Base-by-base conservation (phyloP, 768 basidiomycete species). In the Serpula lacrymans region DNA sequence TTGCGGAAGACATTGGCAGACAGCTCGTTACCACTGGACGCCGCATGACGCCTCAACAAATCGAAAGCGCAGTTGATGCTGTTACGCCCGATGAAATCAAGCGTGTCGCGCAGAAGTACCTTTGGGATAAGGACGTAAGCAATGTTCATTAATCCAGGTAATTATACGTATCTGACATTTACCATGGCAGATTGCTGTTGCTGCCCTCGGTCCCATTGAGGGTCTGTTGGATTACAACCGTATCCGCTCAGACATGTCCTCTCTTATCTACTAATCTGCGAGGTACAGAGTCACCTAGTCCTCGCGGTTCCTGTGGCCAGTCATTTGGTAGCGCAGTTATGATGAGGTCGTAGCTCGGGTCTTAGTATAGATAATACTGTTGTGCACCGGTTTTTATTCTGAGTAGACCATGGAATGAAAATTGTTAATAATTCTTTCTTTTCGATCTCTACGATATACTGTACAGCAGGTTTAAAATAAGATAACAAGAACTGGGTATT, bases 1-100 rank as follows among this genome's bases (percentile, higher is more conserved):
- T 94, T 47, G 95, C 96, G 24, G 96, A 99, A 72, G 96, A 99
- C 57, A 93, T 98, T 64, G 95, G 96, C n/a, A 73, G 94, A 53
- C 95, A 97, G 61, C 76, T 99, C 45, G 89, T 99, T 45, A 98
- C 95, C 24, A 91, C 82, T 47, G 96, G 96, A 41, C 82, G 75
- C 49, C 75, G 96, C 54, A 75, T 87, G 68, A 87, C 93, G 13
- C 95, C 96, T 35, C 78, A 84, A 62, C 91, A 99, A 68, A 92
- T 94, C 49, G 96, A 97, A 74, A 75, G 75, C 42, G 90, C 91
- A 18, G 80, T 98, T 32, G 92, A 98, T 59, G 84, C 86, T 17
- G 91, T 99, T 41, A 82, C 80, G 17, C 69, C 80, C 22, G 87
- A 81, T 14, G 93, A 97, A 62, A 92, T 99, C 65, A 85, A 87